These are phyloP conservation scores for Athelia sp. DNA, from an alignment of 1,284 basidiomycete genomes.

Conservation along the genomic window DNA sequence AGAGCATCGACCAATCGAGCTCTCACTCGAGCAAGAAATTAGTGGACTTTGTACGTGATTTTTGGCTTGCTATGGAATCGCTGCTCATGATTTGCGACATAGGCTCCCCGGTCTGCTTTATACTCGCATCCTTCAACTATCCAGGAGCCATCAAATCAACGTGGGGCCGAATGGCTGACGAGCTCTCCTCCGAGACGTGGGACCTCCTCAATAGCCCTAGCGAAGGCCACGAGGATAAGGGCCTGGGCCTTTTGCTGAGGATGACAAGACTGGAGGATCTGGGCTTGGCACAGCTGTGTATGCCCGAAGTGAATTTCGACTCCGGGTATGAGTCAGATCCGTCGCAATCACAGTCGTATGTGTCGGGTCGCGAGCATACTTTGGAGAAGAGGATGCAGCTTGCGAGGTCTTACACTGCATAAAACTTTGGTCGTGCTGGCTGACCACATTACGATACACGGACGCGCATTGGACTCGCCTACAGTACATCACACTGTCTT, in stretches of 20 bases:
- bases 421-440: neutral
- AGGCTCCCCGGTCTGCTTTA: conserved; percentile 75
- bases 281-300: conserved; percentile 58
- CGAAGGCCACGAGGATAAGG: conserved; percentile 35
- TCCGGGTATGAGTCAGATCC: neutral
- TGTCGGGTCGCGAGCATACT: neutral
- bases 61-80: conserved; percentile 1
- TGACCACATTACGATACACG: too few species aligned
- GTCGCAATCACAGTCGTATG: neutral
- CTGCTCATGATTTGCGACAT: neutral
- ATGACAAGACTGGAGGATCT: conserved; percentile 74
- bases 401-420: neutral
- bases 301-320: neutral
- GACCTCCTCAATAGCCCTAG: conserved; percentile 45
- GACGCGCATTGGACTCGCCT: too few species aligned
- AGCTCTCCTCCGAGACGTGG: conserved; percentile 65
- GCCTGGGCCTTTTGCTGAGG: conserved; percentile 62
- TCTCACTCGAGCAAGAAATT: conserved; percentile 58
- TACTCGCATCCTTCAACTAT: conserved; percentile 62
- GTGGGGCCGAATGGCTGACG: conserved; percentile 65
- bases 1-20: conserved; percentile 33
- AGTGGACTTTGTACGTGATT: conserved; percentile 67
- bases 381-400: neutral
- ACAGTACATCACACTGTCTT: too few species aligned
- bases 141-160: conserved; percentile 58